Conservation (phyloP, 495 filamentous ascomycete genomes). For the Xylaria curta region DNA sequence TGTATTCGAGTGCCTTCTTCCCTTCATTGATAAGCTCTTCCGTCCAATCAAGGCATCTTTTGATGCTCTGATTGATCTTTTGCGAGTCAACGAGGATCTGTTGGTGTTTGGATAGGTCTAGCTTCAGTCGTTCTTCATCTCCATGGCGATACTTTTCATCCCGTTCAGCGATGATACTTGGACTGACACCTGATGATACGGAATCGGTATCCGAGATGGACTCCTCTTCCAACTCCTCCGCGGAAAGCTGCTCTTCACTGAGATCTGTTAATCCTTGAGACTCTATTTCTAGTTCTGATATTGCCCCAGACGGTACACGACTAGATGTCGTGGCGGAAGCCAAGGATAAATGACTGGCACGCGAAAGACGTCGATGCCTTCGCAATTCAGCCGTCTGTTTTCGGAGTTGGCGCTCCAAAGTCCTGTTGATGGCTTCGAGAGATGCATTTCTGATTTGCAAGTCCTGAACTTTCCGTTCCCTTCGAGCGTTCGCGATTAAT, state of each 20-base stretch:
- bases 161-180: constrained; percentile 50
- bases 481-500: constrained; percentile 79
- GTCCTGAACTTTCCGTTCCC: constrained; percentile 94
- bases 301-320: constrained; percentile 37
- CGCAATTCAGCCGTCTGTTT: constrained; percentile 90
- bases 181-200: constrained; percentile 54
- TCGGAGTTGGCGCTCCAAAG: constrained; percentile 86
- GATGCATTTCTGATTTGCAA: constrained; percentile 98
- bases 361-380: constrained; percentile 79
- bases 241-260: constrained; percentile 54
- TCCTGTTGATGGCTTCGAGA: constrained; percentile 94
- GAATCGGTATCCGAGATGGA: constrained; percentile 47
- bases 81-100: constrained; percentile 86
- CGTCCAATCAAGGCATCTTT: constrained; percentile 82
- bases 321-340: constrained; percentile 35
- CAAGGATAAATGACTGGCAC: constrained; percentile 72
- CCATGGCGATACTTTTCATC: constrained; percentile 55
- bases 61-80: constrained; percentile 91
- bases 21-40: constrained; percentile 90
- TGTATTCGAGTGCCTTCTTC: constrained; percentile 82
- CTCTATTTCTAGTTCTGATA: constrained; percentile 36
- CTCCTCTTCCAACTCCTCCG: constrained; percentile 46
- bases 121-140: constrained; percentile 78
- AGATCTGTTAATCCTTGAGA: constrained; percentile 55
- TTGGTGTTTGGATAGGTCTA: constrained; percentile 89